Conservation (phyloP, 139 green algal species). For the Spirogloea muscicola region DNA sequence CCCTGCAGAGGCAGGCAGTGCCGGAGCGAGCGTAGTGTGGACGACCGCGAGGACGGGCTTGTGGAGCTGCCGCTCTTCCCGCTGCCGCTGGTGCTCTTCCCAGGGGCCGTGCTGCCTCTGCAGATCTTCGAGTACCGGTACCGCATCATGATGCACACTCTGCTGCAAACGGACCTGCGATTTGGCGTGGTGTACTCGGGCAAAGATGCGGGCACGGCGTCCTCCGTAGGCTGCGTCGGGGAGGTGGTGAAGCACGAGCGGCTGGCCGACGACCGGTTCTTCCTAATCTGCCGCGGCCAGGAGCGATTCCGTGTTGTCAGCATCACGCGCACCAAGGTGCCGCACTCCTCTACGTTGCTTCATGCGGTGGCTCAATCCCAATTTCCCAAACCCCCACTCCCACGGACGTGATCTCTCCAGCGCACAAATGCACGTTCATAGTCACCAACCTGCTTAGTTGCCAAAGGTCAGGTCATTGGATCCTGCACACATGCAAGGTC, state of each 20-base stretch:
- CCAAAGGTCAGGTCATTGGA: too few relatives aligned
- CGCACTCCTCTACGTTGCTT: too few relatives aligned
- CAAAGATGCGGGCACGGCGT: slow-evolving; percentile 13
- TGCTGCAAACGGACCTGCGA: slow-evolving; percentile 48
- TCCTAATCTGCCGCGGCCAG: slow-evolving; percentile 36
- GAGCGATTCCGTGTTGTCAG: slow-evolving; percentile 42
- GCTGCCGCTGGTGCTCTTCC: slow-evolving; percentile 47
- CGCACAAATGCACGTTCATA: too few relatives aligned
- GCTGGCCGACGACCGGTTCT: slow-evolving; percentile 35
- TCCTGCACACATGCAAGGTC: too few relatives aligned
- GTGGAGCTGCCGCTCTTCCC: slow-evolving; percentile 41
- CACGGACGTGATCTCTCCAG: too few relatives aligned
- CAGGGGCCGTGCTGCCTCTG: slow-evolving; percentile 42
- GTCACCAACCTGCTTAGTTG: too few relatives aligned
- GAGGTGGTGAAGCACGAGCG: slow-evolving; percentile 41
- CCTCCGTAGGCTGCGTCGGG: slow-evolving; percentile 29
- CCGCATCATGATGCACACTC: slow-evolving; percentile 54
- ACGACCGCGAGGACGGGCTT: slow-evolving; percentile 17
- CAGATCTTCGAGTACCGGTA: slow-evolving; percentile 56
- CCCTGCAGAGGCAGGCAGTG: too few relatives aligned
- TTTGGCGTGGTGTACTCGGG: slow-evolving; percentile 38
- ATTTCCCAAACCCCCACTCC: too few relatives aligned
- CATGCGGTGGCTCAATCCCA: too few relatives aligned
- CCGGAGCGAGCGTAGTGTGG: too few relatives aligned
- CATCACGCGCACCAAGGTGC: slow-evolving; percentile 46